Evolutionary conservation across 371 early-diverging fungal genomes (phyloP), one percentile per base, ranked within the genome.

Genomic region (Mucor ambiguus): DNA sequence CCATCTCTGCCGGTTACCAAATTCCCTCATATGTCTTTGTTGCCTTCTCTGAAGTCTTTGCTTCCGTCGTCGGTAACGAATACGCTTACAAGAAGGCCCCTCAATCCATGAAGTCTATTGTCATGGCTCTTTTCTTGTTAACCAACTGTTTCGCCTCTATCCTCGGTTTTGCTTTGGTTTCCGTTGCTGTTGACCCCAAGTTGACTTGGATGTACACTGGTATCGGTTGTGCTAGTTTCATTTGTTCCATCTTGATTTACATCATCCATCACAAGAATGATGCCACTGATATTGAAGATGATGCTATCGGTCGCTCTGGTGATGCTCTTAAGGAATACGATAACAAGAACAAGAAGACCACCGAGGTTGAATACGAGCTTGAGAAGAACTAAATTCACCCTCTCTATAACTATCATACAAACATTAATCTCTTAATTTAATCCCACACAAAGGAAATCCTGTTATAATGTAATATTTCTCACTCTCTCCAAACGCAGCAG

Each of bases 71-170:
- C 5, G 93, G 92, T 63, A 80, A 90, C 26, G 93, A 93, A 78
- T 91, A 86, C 68, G 93, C 93, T 11, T 93, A 86, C 87, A 89
- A 85, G 70, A 86, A 88, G 71, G 92, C 93, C 5, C 87, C 92
- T 5, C 79, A 76, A 6, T 81, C 82, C 59, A 87, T 93, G 83
- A 93, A 92, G 82, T 91, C 92, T 2, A 80, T 91, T 16, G 88
- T 92, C 48, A 89, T 89, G 83, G 79, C 92, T 5, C 62, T 90
- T 43, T 92, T 85, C 82, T 75, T 93, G 70, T 81, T 91, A 60
- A 87, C 91, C 44, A 89, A 85, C 76, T 89, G 88, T 57, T 73
- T 85, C 48, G 90, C 89, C 66, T 78, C 90, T 4, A 70, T 90
- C 49, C 81, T 92, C 48, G 87, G 81, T 32, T 84, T 92, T 72